A percentile compares a stretch with the other conserved stretches of the same genome.
Evolutionary conservation across 169 alveolate species (phyloP).

Genomic region (Plasmodium chabaudi): DNA sequence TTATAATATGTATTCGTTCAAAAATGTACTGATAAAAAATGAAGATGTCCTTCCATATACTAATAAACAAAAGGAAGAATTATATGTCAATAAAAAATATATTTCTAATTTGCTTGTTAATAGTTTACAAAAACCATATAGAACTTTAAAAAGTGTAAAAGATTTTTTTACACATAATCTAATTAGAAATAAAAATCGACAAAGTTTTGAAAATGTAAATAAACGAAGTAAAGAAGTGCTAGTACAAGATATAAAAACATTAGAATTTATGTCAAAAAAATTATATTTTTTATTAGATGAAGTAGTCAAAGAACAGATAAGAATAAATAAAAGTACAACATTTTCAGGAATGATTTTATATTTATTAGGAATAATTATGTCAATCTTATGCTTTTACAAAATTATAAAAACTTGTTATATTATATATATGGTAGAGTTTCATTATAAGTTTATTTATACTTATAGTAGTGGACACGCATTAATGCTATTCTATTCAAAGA

Average conservation of each 20-base stretch:
- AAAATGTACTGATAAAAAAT: conserved; percentile 1
- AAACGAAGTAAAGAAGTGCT: conserved; percentile 35
- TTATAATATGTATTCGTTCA: conserved; percentile 16
- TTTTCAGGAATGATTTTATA: conserved; percentile 45
- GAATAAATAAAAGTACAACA: conserved; percentile 52
- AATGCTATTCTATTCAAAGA: conserved; percentile 54
- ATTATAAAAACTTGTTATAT: conserved; percentile 57
- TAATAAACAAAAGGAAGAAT: not conserved
- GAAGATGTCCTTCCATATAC: not conserved
- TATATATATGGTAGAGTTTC: conserved; percentile 56
- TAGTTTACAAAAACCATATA: conserved; percentile 39
- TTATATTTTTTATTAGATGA: conserved; percentile 62
- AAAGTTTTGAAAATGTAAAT: conserved; percentile 11
- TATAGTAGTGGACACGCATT: conserved; percentile 66
- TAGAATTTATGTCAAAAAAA: conserved; percentile 61
- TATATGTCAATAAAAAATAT: not conserved
- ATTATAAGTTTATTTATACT: conserved; percentile 36
- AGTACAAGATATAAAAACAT: conserved; percentile 52
- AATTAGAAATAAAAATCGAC: not conserved
- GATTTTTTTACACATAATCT: conserved; percentile 16
- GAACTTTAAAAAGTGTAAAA: conserved; percentile 53
- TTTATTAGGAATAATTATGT: conserved; percentile 54
- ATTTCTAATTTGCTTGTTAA: conserved; percentile 23
- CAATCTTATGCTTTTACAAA: conserved; percentile 50
- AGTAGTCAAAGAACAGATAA: conserved; percentile 51